phyloP scores from a whole-genome alignment of 163 green algal genomes.

The Volvox carteri region DNA sequence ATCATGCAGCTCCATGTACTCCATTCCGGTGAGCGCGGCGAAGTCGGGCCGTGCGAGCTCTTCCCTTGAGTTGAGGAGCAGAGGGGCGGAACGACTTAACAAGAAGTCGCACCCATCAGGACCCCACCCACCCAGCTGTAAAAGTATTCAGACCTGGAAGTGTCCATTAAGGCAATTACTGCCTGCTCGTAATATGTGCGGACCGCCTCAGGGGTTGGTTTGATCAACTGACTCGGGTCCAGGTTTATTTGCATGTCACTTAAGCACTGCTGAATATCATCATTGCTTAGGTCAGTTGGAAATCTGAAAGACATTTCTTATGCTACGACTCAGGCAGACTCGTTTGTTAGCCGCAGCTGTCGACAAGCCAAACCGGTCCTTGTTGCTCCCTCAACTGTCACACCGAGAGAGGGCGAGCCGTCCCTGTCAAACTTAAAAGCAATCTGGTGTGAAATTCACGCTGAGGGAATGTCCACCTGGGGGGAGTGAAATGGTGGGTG shows the following conservation, averaged over 20 bases:
- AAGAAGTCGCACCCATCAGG: background rate
- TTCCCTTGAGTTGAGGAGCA: slow-evolving; percentile 73
- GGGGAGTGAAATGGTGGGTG: too few species aligned
- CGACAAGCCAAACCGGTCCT: too few species aligned
- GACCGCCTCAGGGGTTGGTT: slow-evolving; percentile 89
- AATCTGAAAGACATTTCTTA: slow-evolving; percentile 75
- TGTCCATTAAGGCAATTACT: slow-evolving; percentile 83
- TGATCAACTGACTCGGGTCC: slow-evolving; percentile 79
- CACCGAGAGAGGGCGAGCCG: too few species aligned
- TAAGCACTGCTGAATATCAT: slow-evolving; percentile 89
- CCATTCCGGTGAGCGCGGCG: slow-evolving; percentile 85
- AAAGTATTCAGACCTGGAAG: slow-evolving; percentile 75
- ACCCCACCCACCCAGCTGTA: background rate
- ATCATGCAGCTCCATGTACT: slow-evolving; percentile 96
- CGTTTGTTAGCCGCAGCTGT: too few species aligned
- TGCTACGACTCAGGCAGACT: too few species aligned
- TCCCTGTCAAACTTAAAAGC: too few species aligned
- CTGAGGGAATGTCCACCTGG: too few species aligned
- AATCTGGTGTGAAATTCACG: too few species aligned
- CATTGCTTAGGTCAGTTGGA: slow-evolving; percentile 79
- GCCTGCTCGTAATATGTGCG: slow-evolving; percentile 87
- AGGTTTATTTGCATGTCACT: slow-evolving; percentile 88
- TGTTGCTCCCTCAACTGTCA: too few species aligned
- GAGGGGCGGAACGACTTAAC: background rate
- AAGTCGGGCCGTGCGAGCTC: slow-evolving; percentile 94